Evolutionary conservation across 2,329 filamentous ascomycete species (phyloP).

Genomic region (Mariannaea elegans): DNA sequence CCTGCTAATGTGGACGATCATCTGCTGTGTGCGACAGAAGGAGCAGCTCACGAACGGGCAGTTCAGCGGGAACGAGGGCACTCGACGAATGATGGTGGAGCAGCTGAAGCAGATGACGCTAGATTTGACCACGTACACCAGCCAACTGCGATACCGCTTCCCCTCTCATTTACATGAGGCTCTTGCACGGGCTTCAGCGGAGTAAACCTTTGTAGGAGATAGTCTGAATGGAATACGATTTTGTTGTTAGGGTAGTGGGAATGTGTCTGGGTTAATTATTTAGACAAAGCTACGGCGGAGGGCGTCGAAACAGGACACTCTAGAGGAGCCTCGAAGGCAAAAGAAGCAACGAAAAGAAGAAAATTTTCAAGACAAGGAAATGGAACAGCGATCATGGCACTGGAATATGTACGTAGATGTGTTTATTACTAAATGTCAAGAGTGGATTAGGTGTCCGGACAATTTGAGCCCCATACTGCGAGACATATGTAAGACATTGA

Average conservation of each 20-base stretch:
- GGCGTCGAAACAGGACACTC: not conserved
- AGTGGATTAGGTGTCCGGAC: not conserved
- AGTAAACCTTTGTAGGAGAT: conserved; percentile 45
- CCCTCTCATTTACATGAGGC: conserved; percentile 89
- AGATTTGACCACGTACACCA: conserved; percentile 93
- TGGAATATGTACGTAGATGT: conserved; percentile 2
- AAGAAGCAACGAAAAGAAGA: not conserved
- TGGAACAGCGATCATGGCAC: conserved; percentile 3
- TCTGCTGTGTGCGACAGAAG: conserved; percentile 82
- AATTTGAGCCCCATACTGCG: not conserved
- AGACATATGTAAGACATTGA: not conserved
- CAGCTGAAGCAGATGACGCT: conserved; percentile 82
- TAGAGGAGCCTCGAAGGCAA: not conserved
- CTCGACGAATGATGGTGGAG: conserved; percentile 70
- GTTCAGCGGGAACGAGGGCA: conserved; percentile 78
- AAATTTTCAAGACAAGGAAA: not conserved
- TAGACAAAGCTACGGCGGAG: not conserved
- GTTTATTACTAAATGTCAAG: conserved; percentile 1
- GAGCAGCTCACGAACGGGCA: conserved; percentile 74
- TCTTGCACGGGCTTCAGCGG: conserved; percentile 81
- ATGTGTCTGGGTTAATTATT: not conserved
- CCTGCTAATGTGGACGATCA: conserved; percentile 92
- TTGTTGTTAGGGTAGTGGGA: conserved; percentile 9
- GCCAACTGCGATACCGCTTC: conserved; percentile 89
- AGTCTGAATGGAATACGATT: not conserved